Evolutionary conservation across 768 basidiomycete genomes (phyloP).

Genomic region (Termitomyces titanicus): DNA sequence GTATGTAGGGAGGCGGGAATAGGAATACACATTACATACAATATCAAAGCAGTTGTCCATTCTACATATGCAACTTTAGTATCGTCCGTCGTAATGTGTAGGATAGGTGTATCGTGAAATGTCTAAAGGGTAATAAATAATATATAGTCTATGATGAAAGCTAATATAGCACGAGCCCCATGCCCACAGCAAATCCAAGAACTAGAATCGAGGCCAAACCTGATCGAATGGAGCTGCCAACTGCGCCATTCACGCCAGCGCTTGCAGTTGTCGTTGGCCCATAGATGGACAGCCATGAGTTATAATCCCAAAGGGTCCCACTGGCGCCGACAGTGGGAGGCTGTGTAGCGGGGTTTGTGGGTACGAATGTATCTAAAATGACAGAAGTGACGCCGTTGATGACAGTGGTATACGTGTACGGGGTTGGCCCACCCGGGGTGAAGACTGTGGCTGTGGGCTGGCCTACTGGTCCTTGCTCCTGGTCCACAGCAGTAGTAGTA

Average conservation of each 20-base stretch:
- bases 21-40: background rate
- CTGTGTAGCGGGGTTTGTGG: conserved; percentile 32
- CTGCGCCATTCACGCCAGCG: background rate
- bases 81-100: background rate
- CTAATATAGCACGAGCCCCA: conserved; percentile 3
- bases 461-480: conserved; percentile 53
- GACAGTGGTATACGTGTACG: conserved; percentile 49
- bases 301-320: conserved; percentile 34
- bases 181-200: background rate
- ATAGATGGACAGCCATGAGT: conserved; percentile 27
- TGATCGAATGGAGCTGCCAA: background rate
- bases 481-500: conserved; percentile 19
- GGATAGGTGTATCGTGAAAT: background rate
- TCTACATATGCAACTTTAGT: background rate
- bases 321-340: conserved; percentile 17
- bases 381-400: conserved; percentile 31
- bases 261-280: conserved; percentile 19
- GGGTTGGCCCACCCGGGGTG: conserved; percentile 43
- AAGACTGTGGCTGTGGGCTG: conserved; percentile 39
- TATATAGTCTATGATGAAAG: background rate
- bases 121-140: background rate
- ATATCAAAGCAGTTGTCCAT: background rate
- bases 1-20: background rate
- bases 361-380: conserved; percentile 35
- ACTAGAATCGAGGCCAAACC: background rate